phyloP scores from a whole-genome alignment of 805 yeast genomes.

The Saccharomycopsis amapae region DNA sequence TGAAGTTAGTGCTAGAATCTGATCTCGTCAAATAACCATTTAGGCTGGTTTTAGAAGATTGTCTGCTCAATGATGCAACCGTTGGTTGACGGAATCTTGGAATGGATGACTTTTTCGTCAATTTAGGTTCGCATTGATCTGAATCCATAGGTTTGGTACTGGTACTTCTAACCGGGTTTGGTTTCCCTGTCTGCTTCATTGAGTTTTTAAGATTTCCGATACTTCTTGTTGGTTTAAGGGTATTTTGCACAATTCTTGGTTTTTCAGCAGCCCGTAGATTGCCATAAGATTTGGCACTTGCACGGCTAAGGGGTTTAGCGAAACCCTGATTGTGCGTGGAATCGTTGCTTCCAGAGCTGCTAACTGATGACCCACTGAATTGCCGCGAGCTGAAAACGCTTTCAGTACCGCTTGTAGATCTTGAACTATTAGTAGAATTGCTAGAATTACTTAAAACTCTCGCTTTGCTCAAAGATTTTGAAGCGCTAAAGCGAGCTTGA shows the following conservation, averaged over 20 bases:
- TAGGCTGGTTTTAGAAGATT: conserved; percentile 13
- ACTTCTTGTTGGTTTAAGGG: conserved; percentile 10
- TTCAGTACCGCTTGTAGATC: neutral
- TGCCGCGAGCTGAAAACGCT: neutral
- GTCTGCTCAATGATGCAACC: conserved; percentile 18
- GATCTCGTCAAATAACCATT: conserved; percentile 5
- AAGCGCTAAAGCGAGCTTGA: neutral
- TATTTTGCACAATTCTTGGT: conserved; percentile 1
- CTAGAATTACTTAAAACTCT: conserved; percentile 1
- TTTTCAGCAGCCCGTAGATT: neutral
- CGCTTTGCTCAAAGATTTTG: conserved; percentile 5
- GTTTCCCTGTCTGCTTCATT: too few species aligned
- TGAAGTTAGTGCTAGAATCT: neutral
- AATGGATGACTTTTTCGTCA: conserved; percentile 9
- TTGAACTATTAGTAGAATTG: neutral
- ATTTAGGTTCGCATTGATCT: neutral
- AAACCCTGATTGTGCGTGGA: neutral
- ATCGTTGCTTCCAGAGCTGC: neutral
- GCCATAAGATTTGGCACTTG: neutral
- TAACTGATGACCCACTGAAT: neutral
- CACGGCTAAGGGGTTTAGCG: conserved; percentile 5
- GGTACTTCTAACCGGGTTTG: neutral
- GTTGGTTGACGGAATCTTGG: conserved; percentile 18
- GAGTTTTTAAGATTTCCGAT: neutral
- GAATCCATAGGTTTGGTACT: neutral